Percentiles rank a stretch among this genome's conserved stretches.
phyloP scores from a whole-genome alignment of 805 yeast genomes.

The Barnettozyma californica region DNA sequence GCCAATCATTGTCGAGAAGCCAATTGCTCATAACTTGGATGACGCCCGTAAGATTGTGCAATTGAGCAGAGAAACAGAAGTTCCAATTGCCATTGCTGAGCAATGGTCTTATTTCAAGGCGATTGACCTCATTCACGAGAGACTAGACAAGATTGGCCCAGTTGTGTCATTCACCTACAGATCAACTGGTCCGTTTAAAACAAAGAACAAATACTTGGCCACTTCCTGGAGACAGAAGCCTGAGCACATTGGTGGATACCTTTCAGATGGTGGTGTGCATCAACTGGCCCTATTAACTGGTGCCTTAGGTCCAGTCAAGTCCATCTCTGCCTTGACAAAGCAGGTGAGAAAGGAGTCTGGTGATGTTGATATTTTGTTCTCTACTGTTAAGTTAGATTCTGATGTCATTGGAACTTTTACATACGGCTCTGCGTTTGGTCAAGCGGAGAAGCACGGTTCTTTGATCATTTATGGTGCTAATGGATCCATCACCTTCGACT shows the following conservation, averaged over 20 bases:
- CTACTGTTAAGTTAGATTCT: conserved; percentile 72
- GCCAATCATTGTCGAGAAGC: conserved; percentile 83
- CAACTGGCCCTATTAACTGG: conserved; percentile 84
- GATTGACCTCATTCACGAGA: conserved; percentile 47
- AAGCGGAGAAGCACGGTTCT: conserved; percentile 60
- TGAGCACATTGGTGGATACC: conserved; percentile 86
- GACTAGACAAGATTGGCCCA: conserved; percentile 68
- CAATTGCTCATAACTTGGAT: conserved; percentile 78
- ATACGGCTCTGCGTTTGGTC: conserved; percentile 51
- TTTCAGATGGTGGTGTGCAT: conserved; percentile 96
- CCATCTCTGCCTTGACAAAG: conserved; percentile 69
- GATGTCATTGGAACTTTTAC: conserved; percentile 51
- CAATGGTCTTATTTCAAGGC: conserved; percentile 76
- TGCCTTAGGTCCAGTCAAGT: conserved; percentile 67
- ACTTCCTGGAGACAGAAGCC: conserved; percentile 90
- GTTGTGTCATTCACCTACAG: conserved; percentile 63
- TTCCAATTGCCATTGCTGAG: conserved; percentile 76
- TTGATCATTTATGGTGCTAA: conserved; percentile 73
- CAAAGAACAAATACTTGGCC: conserved; percentile 50
- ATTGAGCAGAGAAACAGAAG: conserved; percentile 51
- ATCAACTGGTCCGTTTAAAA: conserved; percentile 69
- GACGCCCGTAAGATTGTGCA: conserved; percentile 80
- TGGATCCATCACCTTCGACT: conserved; percentile 70
- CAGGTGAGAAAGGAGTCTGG: conserved; percentile 79
- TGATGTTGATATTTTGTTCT: conserved; percentile 71